These are phyloP conservation scores for Gossypium raimondii DNA, from an alignment of 345 rosid species.

Conservation along the genomic window DNA sequence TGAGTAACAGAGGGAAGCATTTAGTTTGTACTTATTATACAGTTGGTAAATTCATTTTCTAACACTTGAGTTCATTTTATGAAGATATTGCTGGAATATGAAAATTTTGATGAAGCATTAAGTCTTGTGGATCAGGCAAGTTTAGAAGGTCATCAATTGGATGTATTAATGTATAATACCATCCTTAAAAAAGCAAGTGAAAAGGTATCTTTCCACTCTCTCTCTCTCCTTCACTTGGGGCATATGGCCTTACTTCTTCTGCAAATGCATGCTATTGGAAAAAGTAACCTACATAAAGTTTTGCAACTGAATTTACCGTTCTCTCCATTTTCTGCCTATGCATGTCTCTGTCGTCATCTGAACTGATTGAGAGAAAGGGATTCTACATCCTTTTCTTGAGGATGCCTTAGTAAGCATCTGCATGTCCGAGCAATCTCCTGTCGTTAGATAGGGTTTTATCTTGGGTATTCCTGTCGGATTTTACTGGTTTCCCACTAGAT, in stretches of 20 bases:
- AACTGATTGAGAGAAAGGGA: not conserved
- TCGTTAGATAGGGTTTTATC: not conserved
- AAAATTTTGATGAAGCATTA: conserved; percentile 48
- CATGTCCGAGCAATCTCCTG: not conserved
- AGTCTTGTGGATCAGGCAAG: conserved; percentile 49
- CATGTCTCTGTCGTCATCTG: not conserved
- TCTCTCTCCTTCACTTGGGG: not conserved
- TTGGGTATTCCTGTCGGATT: not conserved
- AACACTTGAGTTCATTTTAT: conserved; percentile 16
- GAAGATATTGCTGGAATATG: conserved; percentile 49
- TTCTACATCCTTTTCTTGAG: not conserved
- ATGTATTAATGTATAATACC: conserved; percentile 57
- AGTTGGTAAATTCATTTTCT: conserved; percentile 8
- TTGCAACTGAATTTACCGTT: not conserved
- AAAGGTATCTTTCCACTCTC: conserved; percentile 35
- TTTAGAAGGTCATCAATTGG: conserved; percentile 44
- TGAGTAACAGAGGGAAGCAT: not conserved
- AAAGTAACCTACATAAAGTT: too few relatives aligned
- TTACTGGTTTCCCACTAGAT: not conserved
- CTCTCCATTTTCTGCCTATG: not conserved
- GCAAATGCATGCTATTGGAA: not conserved
- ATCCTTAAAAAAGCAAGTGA: conserved; percentile 47
- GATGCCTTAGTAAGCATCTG: not conserved
- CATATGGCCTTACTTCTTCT: not conserved
- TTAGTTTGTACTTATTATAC: not conserved